Base-by-base conservation (phyloP, 2,329 filamentous ascomycete genomes). In the Alternaria viburni region DNA sequence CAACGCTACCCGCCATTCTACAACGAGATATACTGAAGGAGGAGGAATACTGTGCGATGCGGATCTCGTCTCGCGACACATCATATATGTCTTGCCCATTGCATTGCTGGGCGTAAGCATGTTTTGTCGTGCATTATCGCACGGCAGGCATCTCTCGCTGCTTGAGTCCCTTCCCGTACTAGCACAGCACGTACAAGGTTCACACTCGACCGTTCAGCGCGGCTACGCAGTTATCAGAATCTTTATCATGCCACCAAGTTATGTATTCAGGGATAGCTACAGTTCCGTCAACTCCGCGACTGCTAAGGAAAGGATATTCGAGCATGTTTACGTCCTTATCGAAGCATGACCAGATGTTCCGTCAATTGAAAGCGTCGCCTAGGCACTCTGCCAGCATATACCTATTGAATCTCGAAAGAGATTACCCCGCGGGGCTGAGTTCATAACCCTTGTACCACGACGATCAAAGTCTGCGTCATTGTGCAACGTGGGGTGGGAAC, bases 21-120 rank as follows among this genome's bases (percentile, higher is more conserved):
- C 17, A 0, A 30, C 15, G 8, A 1, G 0, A 23, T 13, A 10
- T 1, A 10, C 15, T 21, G 13, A 10, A n/a, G 13, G n/a, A 15
- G 9, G 21, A 2, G 17, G 21, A 12, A 11, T 9, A 7, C 8
- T 11, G 49, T 3, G 19, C 28, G 6, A n/a, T n/a, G 19, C 49
- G 49, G 3, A 36, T 23, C 13, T n/a, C 5, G 7, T 17, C 30
- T 7, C 6, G 13, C 11, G 49, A 36, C 28, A 4, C 49, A 19
- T n/a, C 17, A 51, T 51, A 19, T 36, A 8, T 21, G 9, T 23
- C 15, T 10, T 36, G 28, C 21, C 8, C 12, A 12, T 23, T 23
- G 17, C 9, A 23, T 1, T n/a, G 8, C 49, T 12, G 28, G 17
- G 17, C 28, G 19, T 32, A 51, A 23, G 13, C 28, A 36, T 36